Conservation (phyloP, 2,329 filamentous ascomycete species). For the Chrysoporthe puriensis region DNA sequence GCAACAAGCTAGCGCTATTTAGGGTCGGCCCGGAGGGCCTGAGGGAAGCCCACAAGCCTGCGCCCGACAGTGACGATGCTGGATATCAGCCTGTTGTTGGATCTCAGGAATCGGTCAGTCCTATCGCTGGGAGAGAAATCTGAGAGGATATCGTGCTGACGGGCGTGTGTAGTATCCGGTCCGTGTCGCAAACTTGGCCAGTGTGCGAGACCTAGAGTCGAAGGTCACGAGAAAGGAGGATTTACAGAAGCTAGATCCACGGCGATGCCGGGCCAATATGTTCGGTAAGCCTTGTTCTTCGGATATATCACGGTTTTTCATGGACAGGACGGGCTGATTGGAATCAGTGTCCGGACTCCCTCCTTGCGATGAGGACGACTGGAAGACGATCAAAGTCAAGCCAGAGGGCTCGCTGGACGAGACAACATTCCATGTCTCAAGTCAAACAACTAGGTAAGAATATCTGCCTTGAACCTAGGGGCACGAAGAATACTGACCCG, state of each 20-base stretch:
- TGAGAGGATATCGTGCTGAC: conserved; percentile 12
- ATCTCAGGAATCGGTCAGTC: conserved; percentile 71
- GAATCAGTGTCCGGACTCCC: conserved; percentile 60
- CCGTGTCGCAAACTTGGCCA: conserved; percentile 68
- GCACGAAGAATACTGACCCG: not conserved
- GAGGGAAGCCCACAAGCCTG: conserved; percentile 63
- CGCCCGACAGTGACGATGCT: conserved; percentile 59
- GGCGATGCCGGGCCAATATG: conserved; percentile 73
- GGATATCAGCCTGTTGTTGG: conserved; percentile 68
- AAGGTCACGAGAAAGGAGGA: conserved; percentile 54
- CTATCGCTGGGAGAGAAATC: not conserved
- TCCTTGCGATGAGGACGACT: conserved; percentile 71
- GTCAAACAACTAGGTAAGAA: conserved; percentile 64
- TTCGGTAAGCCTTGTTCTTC: conserved; percentile 51
- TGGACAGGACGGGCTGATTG: not conserved
- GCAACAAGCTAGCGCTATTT: conserved; percentile 69
- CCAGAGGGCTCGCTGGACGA: conserved; percentile 46
- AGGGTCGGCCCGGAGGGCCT: conserved; percentile 62
- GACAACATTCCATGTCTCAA: conserved; percentile 58
- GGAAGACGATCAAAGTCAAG: conserved; percentile 64
- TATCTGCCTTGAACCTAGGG: not conserved
- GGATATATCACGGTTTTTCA: not conserved
- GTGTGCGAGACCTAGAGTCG: conserved; percentile 62
- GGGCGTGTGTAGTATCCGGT: conserved; percentile 63
- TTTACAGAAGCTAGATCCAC: conserved; percentile 58